Evolutionary conservation across 179 eudicot genomes (phyloP).

Genomic region (Corrigiola litoralis): DNA sequence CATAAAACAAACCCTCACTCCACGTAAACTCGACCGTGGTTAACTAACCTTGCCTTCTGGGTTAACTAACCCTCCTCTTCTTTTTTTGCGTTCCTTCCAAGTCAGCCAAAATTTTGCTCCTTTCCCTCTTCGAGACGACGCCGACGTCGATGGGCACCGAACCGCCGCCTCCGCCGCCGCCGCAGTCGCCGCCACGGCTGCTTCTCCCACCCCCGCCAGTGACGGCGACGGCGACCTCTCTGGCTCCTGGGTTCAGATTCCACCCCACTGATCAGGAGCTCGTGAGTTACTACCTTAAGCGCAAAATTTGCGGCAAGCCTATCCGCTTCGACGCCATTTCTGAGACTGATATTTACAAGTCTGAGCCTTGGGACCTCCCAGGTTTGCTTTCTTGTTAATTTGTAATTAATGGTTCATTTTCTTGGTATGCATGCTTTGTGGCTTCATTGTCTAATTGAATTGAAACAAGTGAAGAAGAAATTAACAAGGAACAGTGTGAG

Average conservation of each 20-base stretch:
- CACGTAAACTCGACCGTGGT: too few species aligned
- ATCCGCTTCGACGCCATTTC: conserved; percentile 84
- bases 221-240: conserved; percentile 50
- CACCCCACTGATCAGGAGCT: conserved; percentile 96
- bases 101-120: conserved; percentile 24
- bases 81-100: background rate
- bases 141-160: conserved; percentile 37
- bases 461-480: too few species aligned
- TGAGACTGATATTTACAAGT: conserved; percentile 91
- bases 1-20: too few species aligned
- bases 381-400: conserved; percentile 19
- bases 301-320: conserved; percentile 74
- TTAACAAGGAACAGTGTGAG: too few species aligned
- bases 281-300: conserved; percentile 77
- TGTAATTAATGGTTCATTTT: too few species aligned
- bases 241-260: conserved; percentile 93
- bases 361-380: conserved; percentile 92
- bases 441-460: too few species aligned
- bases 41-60: too few species aligned
- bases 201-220: conserved; percentile 23
- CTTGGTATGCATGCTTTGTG: too few species aligned
- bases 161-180: conserved; percentile 22
- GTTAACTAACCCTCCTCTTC: background rate
- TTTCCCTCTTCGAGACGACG: conserved; percentile 21
- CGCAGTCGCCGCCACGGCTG: conserved; percentile 12